These are phyloP conservation scores for Aegilops speltoides DNA, from an alignment of 176 grass and related monocot genomes.

Conservation along the genomic window DNA sequence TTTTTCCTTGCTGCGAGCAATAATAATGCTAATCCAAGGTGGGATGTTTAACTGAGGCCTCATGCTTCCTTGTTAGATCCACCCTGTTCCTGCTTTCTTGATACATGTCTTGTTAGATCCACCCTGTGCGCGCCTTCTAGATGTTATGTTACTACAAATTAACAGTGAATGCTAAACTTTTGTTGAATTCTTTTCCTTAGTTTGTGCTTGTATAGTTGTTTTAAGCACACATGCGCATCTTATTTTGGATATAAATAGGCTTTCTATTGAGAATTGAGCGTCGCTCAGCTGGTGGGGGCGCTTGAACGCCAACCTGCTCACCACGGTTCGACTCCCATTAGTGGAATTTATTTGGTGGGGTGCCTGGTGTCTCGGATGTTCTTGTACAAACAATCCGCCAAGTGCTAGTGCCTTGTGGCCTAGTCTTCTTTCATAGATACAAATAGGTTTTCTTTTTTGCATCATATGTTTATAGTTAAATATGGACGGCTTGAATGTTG, in stretches of 20 bases:
- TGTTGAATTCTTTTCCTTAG: not conserved
- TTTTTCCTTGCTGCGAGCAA: not conserved
- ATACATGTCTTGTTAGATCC: not conserved
- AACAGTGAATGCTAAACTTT: not conserved
- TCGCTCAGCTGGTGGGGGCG: not conserved
- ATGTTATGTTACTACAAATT: not conserved
- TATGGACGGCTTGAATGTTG: not conserved
- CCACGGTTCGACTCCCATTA: not conserved
- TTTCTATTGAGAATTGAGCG: not conserved
- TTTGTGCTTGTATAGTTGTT: not conserved
- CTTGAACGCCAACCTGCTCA: not conserved
- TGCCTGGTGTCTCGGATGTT: not conserved
- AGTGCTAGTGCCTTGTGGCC: not conserved
- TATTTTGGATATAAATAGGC: conserved; percentile 9
- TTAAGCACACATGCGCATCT: not conserved
- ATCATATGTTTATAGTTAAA: not conserved
- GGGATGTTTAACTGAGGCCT: not conserved
- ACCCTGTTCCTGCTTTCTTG: not conserved
- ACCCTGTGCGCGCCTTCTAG: not conserved
- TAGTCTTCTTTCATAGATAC: not conserved
- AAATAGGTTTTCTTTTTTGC: not conserved
- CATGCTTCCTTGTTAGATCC: not conserved
- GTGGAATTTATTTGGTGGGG: not conserved
- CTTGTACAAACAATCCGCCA: not conserved
- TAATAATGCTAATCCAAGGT: not conserved